A percentile compares a stretch with the other conserved stretches of the same genome.
These are phyloP conservation scores for Candida lessepsii DNA, from an alignment of 805 yeast species.

Conservation along the genomic window DNA sequence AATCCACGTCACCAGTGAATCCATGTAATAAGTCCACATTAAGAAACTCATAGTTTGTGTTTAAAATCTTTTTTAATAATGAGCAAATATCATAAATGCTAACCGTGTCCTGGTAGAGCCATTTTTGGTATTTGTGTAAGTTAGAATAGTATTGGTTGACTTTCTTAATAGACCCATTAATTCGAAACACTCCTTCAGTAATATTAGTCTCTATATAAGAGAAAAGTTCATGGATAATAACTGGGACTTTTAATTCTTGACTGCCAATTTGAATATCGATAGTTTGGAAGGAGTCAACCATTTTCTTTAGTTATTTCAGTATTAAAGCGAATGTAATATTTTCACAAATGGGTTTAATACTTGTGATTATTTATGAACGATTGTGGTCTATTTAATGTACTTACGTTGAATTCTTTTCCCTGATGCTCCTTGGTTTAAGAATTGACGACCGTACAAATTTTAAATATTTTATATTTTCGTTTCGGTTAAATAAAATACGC, in stretches of 20 bases:
- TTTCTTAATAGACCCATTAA: constrained; percentile 30
- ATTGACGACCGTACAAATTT: too few species aligned
- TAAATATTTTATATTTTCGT: too few species aligned
- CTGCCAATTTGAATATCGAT: constrained; percentile 7
- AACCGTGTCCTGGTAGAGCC: constrained; percentile 18
- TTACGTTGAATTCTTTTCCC: too few species aligned
- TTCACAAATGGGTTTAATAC: too few species aligned
- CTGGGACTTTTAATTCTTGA: constrained; percentile 17
- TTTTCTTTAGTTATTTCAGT: constrained; percentile 1
- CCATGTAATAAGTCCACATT: constrained; percentile 6
- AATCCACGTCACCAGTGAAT: constrained; percentile 1
- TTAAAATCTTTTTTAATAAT: constrained; percentile 22
- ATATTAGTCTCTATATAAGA: constrained; percentile 19
- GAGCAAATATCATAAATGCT: constrained; percentile 30
- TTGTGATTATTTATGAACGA: too few species aligned
- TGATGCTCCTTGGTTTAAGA: too few species aligned
- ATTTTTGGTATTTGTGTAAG: constrained; percentile 16
- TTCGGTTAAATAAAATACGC: too few species aligned
- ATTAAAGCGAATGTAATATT: too few species aligned
- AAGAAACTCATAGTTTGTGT: constrained; percentile 14
- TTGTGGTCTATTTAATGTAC: too few species aligned
- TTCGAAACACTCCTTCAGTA: constrained; percentile 30
- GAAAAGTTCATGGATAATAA: constrained; percentile 21
- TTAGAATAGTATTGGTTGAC: constrained; percentile 19
- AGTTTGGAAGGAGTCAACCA: constrained; percentile 14